A percentile compares a stretch with the other conserved stretches of the same genome.
phyloP scores from a whole-genome alignment of 2,329 filamentous ascomycete species.

The Aspergillus unguis region DNA sequence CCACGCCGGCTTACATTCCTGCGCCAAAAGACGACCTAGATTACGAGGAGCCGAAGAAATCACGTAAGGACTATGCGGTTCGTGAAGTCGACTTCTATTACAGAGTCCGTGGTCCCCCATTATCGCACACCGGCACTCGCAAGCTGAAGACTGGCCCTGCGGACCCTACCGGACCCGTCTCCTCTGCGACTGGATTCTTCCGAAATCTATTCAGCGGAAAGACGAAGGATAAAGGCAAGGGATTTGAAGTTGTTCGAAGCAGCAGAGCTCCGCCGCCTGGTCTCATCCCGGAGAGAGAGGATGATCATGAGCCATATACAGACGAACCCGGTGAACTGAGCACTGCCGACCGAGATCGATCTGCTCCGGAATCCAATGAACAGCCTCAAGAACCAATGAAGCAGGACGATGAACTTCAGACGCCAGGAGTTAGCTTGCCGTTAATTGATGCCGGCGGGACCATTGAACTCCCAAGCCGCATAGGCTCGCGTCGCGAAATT shows the following conservation, averaged over 20 bases:
- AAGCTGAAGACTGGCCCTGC: conserved; percentile 91
- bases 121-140: conserved; percentile 76
- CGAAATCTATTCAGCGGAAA: conserved; percentile 75
- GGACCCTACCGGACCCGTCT: conserved; percentile 87
- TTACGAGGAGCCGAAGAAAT: conserved; percentile 46
- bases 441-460: conserved; percentile 57
- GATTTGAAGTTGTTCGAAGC: conserved; percentile 93
- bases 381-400: conserved; percentile 26
- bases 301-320: conserved; percentile 63
- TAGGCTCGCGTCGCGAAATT: conserved; percentile 58
- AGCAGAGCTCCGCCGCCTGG: conserved; percentile 78
- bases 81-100: conserved; percentile 98
- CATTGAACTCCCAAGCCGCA: conserved; percentile 63
- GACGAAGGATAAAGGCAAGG: conserved; percentile 91
- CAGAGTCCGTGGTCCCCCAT: conserved; percentile 79
- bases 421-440: conserved; percentile 52
- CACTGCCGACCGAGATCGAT: conserved; percentile 24
- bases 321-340: conserved; percentile 47
- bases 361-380: conserved; percentile 21
- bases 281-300: conserved; percentile 53
- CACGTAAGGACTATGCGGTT: conserved; percentile 83
- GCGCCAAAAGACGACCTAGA: conserved; percentile 55
- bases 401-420: conserved; percentile 18
- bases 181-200: conserved; percentile 87
- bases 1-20: conserved; percentile 54